Percentiles rank a stretch among this genome's conserved stretches.
Conservation (phyloP, 148 eudicot genomes). For the Rhododendron griersonianum region DNA sequence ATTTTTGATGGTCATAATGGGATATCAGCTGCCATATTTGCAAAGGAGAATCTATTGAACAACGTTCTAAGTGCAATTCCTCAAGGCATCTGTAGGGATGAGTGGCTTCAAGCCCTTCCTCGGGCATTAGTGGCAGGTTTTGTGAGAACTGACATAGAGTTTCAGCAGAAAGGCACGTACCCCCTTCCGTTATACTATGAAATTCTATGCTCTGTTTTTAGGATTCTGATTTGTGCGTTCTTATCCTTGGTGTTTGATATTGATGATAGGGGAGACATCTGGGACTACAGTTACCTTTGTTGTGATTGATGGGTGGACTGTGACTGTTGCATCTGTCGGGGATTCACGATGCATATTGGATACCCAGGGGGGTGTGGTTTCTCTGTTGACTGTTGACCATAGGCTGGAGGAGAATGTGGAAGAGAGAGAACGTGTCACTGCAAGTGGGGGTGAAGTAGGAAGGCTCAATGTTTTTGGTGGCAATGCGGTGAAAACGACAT, state of each 20-base stretch:
- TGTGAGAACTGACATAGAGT: slow-evolving; percentile 96
- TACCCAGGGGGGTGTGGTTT: slow-evolving; percentile 86
- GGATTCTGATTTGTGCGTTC: slow-evolving; percentile 2
- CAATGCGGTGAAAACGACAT: slow-evolving; percentile 52
- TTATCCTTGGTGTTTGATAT: slow-evolving; percentile 1
- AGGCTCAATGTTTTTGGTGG: slow-evolving; percentile 81
- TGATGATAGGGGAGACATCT: slow-evolving; percentile 74
- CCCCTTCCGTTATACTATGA: neutral
- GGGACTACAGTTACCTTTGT: slow-evolving; percentile 99
- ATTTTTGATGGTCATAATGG: slow-evolving; percentile 99
- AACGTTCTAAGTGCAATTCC: slow-evolving; percentile 88
- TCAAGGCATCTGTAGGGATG: slow-evolving; percentile 65
- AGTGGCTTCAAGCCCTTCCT: slow-evolving; percentile 95
- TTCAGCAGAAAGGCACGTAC: slow-evolving; percentile 80
- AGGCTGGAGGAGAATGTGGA: slow-evolving; percentile 90
- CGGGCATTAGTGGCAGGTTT: slow-evolving; percentile 94
- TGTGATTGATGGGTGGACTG: slow-evolving; percentile 95
- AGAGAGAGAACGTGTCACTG: slow-evolving; percentile 94
- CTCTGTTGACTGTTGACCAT: slow-evolving; percentile 89
- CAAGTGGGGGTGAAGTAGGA: slow-evolving; percentile 98
- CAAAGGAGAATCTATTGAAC: slow-evolving; percentile 75
- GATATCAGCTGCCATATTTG: slow-evolving; percentile 88
- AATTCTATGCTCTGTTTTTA: neutral
- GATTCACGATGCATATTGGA: slow-evolving; percentile 97
- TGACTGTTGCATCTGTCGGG: slow-evolving; percentile 99